Base-by-base conservation (phyloP, 257 asterid species). In the Osmanthus fragrans region DNA sequence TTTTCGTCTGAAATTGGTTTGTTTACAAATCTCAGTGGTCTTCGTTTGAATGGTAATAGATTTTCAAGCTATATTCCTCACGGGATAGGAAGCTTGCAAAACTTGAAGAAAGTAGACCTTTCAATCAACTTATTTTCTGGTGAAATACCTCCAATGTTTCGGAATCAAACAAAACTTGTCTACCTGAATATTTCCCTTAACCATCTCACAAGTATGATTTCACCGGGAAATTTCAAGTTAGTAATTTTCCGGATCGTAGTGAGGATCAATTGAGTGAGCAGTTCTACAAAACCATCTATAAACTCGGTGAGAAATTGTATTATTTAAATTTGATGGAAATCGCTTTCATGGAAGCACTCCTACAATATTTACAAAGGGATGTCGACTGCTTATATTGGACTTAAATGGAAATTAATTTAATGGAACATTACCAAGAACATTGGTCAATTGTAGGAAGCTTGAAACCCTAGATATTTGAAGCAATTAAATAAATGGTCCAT, bases 121-220 rank as follows among this genome's bases (percentile, higher is more conserved):
- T 84, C 90, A 3, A 70, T 0, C 4, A 87, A 89, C 84, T 79
- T 77, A 13, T 75, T 89, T 74, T 85, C 88, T 0, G 90, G 90
- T 72, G 5, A 84, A 60, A 81, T 87, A 66, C 85, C 90, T 40
- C 56, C 78, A 19, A 64, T 79, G 27, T 25, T 85, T 11, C 82
- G 85, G 34, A 85, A 81, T 56, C 49, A 82, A 47, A 39, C 71
- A 30, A 74, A 60, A 56, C 85, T 89, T 4, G 2, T 1, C 40
- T 1, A 1, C 15, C 66, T 89, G 58, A 75, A 82, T 11, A 83
- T 87, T 42, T 85, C 76, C 23, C n/a, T 33, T 60, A 87, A 89
- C 86, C 42, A 64, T 40, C 75, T 89, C 1, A 78, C 40, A 1
- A 2, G 10, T 7, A 6, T 1, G 1, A 36, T 36, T 36, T 36